Percentiles rank a stretch among this genome's conserved stretches.
These are phyloP conservation scores for Geranium incanum DNA, from an alignment of 441 rosid species.

Conservation along the genomic window DNA sequence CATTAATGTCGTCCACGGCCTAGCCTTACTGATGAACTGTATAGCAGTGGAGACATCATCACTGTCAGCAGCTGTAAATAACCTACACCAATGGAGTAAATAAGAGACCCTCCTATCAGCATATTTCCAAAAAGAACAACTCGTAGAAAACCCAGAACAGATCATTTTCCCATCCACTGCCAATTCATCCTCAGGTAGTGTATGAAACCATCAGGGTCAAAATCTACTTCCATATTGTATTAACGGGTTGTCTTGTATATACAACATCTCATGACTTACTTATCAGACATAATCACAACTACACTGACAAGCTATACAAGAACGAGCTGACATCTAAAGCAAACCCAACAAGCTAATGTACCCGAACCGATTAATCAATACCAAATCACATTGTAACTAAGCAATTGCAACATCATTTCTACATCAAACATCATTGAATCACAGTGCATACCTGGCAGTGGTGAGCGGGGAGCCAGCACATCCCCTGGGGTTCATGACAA, in stretches of 20 bases:
- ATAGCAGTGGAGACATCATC: constrained; percentile 81
- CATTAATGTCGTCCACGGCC: constrained; percentile 90
- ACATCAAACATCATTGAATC: neutral
- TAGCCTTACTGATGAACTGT: constrained; percentile 61
- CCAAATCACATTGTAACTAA: neutral
- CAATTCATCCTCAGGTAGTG: no score
- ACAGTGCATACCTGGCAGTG: constrained; percentile 51
- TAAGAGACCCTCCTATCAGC: constrained; percentile 31
- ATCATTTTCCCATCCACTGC: constrained; percentile 13
- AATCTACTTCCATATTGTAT: neutral
- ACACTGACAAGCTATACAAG: neutral
- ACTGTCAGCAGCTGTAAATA: constrained; percentile 96
- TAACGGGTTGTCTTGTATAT: neutral
- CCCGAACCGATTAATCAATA: neutral
- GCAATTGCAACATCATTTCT: neutral
- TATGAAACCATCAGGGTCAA: neutral
- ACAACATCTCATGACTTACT: neutral
- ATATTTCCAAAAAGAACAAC: constrained; percentile 15
- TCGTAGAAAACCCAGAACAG: constrained; percentile 10
- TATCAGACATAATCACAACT: neutral
- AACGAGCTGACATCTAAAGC: neutral
- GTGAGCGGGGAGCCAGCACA: constrained; percentile 93
- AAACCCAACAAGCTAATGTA: neutral
- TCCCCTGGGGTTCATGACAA: constrained; percentile 96
- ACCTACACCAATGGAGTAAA: constrained; percentile 57